A percentile compares a stretch with the other conserved stretches of the same genome.
Evolutionary conservation across 2,329 filamentous ascomycete species (phyloP).

Genomic region (Pseudogymnoascus sp.): DNA sequence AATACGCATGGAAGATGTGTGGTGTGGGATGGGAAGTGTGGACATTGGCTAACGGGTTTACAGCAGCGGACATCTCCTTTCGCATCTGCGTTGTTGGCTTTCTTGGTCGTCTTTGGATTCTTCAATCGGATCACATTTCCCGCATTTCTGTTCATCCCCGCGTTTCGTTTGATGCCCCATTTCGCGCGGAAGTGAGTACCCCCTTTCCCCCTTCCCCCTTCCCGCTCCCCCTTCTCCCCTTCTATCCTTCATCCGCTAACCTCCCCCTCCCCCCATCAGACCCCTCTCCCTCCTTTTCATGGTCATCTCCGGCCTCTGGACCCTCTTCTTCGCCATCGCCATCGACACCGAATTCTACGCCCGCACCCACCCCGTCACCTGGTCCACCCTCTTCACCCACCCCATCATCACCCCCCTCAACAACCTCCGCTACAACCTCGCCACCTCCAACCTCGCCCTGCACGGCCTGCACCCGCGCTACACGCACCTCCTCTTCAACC

Average conservation of each 20-base stretch:
- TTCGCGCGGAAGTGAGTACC: conserved; percentile 65
- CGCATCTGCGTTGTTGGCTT: conserved; percentile 68
- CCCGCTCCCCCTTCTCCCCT: not conserved
- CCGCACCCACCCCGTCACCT: conserved; percentile 47
- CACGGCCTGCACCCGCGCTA: conserved; percentile 75
- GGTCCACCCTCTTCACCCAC: conserved; percentile 51
- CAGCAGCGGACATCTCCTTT: conserved; percentile 67
- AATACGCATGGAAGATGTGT: not conserved
- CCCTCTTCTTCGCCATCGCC: conserved; percentile 63
- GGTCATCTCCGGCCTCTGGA: conserved; percentile 54
- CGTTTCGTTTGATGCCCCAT: conserved; percentile 74
- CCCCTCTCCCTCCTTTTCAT: conserved; percentile 55
- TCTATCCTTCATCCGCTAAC: conserved; percentile 10
- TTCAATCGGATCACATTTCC: conserved; percentile 98
- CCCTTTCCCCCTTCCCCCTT: not conserved
- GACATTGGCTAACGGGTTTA: not conserved
- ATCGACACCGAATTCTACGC: conserved; percentile 82
- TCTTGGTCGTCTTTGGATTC: conserved; percentile 73
- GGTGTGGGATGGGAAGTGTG: too few relatives aligned
- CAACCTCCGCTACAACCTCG: conserved; percentile 67
- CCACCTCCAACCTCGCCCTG: conserved; percentile 58
- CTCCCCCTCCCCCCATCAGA: conserved; percentile 28
- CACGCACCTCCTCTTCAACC: conserved; percentile 63
- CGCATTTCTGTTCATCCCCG: conserved; percentile 80
- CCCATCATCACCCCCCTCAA: conserved; percentile 71